Percentiles rank a stretch among this genome's conserved stretches.
Evolutionary conservation across 2,329 filamentous ascomycete species (phyloP).

Genomic region (Ophiocordyceps unilateralis): DNA sequence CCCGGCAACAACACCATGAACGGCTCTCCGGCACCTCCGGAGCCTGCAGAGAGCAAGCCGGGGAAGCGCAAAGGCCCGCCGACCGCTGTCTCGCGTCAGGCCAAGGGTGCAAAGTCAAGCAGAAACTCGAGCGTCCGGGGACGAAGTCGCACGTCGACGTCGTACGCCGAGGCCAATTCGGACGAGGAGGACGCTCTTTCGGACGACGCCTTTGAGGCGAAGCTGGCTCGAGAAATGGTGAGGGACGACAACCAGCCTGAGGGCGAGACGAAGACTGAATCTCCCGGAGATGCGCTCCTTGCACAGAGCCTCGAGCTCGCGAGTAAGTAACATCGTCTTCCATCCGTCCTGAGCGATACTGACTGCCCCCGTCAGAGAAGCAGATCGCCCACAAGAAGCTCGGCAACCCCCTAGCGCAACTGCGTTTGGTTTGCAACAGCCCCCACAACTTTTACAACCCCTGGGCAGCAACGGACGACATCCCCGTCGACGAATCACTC

Average conservation of each 20-base stretch:
- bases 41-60: too few relatives aligned
- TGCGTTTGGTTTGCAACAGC: constrained; percentile 80
- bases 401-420: constrained; percentile 82
- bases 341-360: too few relatives aligned
- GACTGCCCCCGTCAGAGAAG: constrained; percentile 35
- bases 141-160: constrained; percentile 29
- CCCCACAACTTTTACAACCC: constrained; percentile 97
- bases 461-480: constrained; percentile 45
- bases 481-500: constrained; percentile 58
- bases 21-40: too few relatives aligned
- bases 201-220: constrained; percentile 70
- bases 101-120: constrained; percentile 61
- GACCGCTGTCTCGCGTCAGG: constrained; percentile 16
- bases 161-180: constrained; percentile 37
- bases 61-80: constrained; percentile 17
- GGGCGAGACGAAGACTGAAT: constrained; percentile 10
- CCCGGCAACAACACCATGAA: constrained; percentile 7
- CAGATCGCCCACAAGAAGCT: constrained; percentile 85
- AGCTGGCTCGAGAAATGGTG: constrained; percentile 27
- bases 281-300: constrained; percentile 44
- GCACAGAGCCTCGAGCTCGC: constrained; percentile 58
- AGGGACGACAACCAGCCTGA: constrained; percentile 7
- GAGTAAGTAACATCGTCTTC: constrained; percentile 30
- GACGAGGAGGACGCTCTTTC: constrained; percentile 45
- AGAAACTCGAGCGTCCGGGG: constrained; percentile 42